These are phyloP conservation scores for Ganoderma multipileum DNA, from an alignment of 1,284 basidiomycete genomes.

Conservation along the genomic window DNA sequence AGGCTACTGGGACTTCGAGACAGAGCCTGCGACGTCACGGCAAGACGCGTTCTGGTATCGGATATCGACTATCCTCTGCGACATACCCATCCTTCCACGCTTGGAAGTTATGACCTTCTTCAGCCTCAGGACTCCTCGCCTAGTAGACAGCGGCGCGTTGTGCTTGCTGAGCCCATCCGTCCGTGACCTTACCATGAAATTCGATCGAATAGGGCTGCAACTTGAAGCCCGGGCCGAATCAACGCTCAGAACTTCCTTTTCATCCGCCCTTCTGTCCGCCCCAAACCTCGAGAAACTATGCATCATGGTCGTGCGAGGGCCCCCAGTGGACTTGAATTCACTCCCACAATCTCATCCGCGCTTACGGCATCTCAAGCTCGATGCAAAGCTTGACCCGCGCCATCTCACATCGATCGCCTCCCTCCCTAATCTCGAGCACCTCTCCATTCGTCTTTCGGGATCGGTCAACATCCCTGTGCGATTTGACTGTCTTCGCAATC, in stretches of 20 bases:
- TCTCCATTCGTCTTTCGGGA: not conserved
- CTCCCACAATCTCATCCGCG: not conserved
- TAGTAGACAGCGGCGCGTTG: not conserved
- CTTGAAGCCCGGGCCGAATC: too few species aligned
- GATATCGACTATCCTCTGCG: not conserved
- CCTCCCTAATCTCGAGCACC: not conserved
- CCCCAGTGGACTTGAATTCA: not conserved
- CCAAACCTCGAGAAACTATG: not conserved
- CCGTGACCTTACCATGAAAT: not conserved
- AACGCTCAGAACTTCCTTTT: not conserved
- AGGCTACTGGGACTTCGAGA: not conserved
- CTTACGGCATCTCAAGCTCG: not conserved
- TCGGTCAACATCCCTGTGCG: not conserved
- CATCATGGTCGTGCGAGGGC: not conserved
- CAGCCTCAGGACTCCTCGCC: too few species aligned
- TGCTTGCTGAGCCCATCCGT: not conserved
- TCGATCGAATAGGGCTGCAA: not conserved
- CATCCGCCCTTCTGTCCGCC: not conserved
- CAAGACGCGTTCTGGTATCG: not conserved
- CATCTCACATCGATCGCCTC: not conserved
- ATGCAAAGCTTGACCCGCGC: not conserved
- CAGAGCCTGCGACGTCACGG: not conserved
- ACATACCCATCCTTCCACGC: not conserved
- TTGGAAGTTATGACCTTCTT: not conserved
- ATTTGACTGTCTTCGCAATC: not conserved